Conservation (phyloP, 1,284 basidiomycete species). For the Exobasidium cylindrosporum region DNA sequence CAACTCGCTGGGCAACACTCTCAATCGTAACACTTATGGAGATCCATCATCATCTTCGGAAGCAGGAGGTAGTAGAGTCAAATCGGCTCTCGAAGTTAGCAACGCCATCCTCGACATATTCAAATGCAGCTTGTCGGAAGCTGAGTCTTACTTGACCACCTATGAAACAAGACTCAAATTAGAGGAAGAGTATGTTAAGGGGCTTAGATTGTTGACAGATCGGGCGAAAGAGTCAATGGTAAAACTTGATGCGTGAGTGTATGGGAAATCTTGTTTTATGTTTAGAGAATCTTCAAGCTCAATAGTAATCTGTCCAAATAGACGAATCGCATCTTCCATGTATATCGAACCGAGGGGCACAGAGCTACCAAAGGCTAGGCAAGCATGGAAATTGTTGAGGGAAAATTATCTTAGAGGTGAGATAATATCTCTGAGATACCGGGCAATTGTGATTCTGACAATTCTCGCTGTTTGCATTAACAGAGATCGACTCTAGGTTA, state of each 20-base stretch:
- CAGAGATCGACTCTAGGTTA: conserved; percentile 40
- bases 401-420: conserved; percentile 32
- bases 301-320: no score
- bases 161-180: conserved; percentile 44
- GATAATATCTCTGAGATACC: no score
- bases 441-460: no score
- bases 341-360: conserved; percentile 4
- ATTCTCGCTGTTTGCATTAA: background rate
- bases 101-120: conserved; percentile 38
- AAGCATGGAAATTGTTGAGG: conserved; percentile 38
- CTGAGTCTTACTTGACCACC: conserved; percentile 40
- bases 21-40: background rate
- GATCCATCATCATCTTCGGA: background rate
- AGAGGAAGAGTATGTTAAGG: conserved; percentile 48
- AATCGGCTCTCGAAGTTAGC: conserved; percentile 23
- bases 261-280: background rate
- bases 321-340: background rate
- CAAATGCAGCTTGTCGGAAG: conserved; percentile 36
- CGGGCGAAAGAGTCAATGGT: conserved; percentile 44
- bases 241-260: conserved; percentile 35
- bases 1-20: background rate
- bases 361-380: conserved; percentile 25
- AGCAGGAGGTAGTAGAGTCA: background rate
- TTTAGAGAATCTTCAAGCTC: background rate
- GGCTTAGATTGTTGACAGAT: conserved; percentile 30